Evolutionary conservation across 75 land plant genomes (phyloP).

Genomic region (Picea glauca): DNA sequence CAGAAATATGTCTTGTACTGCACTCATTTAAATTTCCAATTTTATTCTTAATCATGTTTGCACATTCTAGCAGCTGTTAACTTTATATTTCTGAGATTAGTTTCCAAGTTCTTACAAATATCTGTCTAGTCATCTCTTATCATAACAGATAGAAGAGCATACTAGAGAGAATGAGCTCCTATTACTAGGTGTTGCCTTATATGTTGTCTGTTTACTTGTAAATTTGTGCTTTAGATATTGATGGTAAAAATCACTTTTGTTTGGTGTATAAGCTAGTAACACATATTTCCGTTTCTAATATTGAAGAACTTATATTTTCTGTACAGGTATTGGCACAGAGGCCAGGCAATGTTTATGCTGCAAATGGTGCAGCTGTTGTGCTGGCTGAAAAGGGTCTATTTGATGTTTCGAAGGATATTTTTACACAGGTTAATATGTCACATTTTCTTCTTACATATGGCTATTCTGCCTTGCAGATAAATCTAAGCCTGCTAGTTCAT

Average conservation of each 20-base stretch:
- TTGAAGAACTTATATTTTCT: neutral
- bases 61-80: no score
- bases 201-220: no score
- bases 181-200: no score
- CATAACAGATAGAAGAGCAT: no score
- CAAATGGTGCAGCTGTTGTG: conserved; percentile 93
- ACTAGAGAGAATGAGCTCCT: no score
- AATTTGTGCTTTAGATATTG: no score
- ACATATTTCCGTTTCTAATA: neutral
- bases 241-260: neutral
- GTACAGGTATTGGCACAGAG: conserved; percentile 66
- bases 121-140: no score
- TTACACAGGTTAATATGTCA: conserved; percentile 62
- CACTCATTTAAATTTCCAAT: no score
- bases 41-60: no score
- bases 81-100: no score
- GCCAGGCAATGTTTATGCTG: conserved; percentile 88
- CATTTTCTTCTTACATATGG: neutral
- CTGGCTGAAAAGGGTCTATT: conserved; percentile 94
- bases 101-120: no score
- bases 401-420: conserved; percentile 92
- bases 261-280: neutral
- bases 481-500: neutral
- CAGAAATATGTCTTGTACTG: no score
- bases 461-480: neutral